Conservation (phyloP, 257 asterid species). For the Linaria vulgaris region DNA sequence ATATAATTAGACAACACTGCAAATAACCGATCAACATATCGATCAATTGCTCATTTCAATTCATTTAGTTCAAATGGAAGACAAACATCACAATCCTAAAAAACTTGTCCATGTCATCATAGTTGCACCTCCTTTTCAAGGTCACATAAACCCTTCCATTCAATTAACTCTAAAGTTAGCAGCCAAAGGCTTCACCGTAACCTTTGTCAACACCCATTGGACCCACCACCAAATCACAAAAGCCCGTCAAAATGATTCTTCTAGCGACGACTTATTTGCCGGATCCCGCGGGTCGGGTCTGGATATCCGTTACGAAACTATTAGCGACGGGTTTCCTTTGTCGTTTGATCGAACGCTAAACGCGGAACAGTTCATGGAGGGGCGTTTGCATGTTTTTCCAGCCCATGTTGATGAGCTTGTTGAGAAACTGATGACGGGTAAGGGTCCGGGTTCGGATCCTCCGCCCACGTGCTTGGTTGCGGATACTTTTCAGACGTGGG, state of each 20-base stretch:
- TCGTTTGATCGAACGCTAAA: constrained; percentile 25
- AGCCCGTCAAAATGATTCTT: background rate
- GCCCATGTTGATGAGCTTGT: constrained; percentile 31
- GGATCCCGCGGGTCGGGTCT: constrained; percentile 23
- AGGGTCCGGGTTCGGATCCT: background rate
- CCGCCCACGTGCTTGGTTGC: background rate
- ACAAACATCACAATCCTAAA: too few species aligned
- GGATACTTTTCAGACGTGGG: constrained; percentile 15
- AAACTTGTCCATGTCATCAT: constrained; percentile 11
- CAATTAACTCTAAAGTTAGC: constrained; percentile 5
- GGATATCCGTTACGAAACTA: constrained; percentile 32
- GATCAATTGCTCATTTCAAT: too few species aligned
- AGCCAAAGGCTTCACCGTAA: constrained; percentile 13
- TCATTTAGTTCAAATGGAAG: too few species aligned
- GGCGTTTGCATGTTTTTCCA: constrained; percentile 23
- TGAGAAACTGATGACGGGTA: constrained; percentile 6
- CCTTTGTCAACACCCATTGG: constrained; percentile 15
- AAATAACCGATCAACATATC: too few species aligned
- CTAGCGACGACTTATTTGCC: constrained; percentile 21
- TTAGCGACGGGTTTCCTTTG: constrained; percentile 33
- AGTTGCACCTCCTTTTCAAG: constrained; percentile 16
- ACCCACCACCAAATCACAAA: background rate
- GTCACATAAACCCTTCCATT: constrained; percentile 9
- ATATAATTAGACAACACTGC: too few species aligned
- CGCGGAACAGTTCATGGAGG: constrained; percentile 11